phyloP scores from a whole-genome alignment of 208 protist species.

The Trypanosoma lewisi region DNA sequence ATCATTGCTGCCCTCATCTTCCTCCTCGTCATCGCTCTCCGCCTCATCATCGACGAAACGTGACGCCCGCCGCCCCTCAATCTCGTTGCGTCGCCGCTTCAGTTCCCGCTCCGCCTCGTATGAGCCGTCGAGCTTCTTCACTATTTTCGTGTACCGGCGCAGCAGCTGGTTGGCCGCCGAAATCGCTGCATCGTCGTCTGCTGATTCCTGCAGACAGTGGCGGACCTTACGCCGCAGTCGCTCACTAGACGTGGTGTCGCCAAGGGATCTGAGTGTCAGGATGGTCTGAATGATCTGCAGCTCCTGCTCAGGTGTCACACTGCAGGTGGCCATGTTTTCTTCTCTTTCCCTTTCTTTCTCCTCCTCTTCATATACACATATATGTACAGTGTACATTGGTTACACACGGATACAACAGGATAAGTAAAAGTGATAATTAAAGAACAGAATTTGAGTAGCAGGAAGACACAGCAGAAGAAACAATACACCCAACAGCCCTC shows the following conservation, averaged over 20 bases:
- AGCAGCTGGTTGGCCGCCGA: constrained; percentile 43
- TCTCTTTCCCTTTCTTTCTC: constrained; percentile 1
- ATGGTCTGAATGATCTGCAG: constrained; percentile 59
- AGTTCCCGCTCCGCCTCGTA: constrained; percentile 52
- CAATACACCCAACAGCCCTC: not conserved
- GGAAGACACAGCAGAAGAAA: not conserved
- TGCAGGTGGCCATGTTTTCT: constrained; percentile 1
- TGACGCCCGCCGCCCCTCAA: constrained; percentile 28
- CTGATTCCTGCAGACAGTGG: constrained; percentile 38
- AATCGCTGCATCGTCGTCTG: constrained; percentile 41
- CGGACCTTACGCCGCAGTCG: constrained; percentile 55
- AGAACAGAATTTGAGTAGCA: not conserved
- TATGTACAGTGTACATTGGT: constrained; percentile 1
- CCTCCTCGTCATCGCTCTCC: constrained; percentile 46
- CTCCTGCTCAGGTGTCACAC: constrained; percentile 55
- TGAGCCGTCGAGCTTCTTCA: constrained; percentile 64
- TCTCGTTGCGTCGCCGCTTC: constrained; percentile 50
- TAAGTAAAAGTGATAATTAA: not conserved
- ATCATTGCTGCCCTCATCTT: constrained; percentile 36
- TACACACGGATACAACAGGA: not conserved
- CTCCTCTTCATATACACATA: constrained; percentile 11
- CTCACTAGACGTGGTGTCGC: constrained; percentile 51
- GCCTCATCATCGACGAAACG: constrained; percentile 65
- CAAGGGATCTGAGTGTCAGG: constrained; percentile 45
- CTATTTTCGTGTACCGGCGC: constrained; percentile 32